phyloP scores from a whole-genome alignment of 2,329 filamentous ascomycete genomes.

The Phyllosticta citribraziliensis region DNA sequence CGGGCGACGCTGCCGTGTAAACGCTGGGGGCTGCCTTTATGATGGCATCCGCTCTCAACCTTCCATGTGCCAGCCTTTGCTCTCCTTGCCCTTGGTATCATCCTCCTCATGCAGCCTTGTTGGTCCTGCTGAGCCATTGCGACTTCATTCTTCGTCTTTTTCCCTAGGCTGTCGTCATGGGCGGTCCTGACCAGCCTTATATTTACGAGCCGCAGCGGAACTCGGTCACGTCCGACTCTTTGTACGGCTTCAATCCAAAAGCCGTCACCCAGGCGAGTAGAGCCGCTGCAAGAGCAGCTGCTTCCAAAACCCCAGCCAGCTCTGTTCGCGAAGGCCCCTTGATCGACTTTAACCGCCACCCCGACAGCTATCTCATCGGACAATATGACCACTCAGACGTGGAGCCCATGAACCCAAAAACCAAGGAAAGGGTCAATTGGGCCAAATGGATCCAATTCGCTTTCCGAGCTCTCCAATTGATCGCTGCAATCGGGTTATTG shows the following conservation, averaged over 20 bases:
- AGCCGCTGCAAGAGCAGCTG: conserved; percentile 38
- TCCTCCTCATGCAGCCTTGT: neutral
- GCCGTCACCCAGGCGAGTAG: conserved; percentile 73
- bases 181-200: conserved; percentile 47
- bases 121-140: neutral
- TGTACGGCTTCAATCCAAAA: conserved; percentile 70
- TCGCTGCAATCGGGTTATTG: conserved; percentile 61
- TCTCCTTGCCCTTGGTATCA: neutral
- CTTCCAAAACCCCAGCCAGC: conserved; percentile 44
- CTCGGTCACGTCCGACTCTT: conserved; percentile 42
- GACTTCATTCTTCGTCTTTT: neutral
- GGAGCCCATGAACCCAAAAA: conserved; percentile 57
- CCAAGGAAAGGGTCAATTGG: conserved; percentile 62
- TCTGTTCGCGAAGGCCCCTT: conserved; percentile 53
- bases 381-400: conserved; percentile 52
- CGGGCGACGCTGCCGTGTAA: neutral
- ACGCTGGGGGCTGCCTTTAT: neutral
- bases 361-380: conserved; percentile 61
- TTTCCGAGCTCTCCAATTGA: conserved; percentile 56
- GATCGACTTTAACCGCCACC: conserved; percentile 74
- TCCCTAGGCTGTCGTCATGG: neutral
- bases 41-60: neutral
- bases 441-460: conserved; percentile 59
- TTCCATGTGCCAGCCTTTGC: neutral
- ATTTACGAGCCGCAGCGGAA: conserved; percentile 55